Percentiles rank a stretch among this genome's conserved stretches.
These are phyloP conservation scores for Geranium brycei DNA, from an alignment of 345 rosid genomes.

Conservation along the genomic window DNA sequence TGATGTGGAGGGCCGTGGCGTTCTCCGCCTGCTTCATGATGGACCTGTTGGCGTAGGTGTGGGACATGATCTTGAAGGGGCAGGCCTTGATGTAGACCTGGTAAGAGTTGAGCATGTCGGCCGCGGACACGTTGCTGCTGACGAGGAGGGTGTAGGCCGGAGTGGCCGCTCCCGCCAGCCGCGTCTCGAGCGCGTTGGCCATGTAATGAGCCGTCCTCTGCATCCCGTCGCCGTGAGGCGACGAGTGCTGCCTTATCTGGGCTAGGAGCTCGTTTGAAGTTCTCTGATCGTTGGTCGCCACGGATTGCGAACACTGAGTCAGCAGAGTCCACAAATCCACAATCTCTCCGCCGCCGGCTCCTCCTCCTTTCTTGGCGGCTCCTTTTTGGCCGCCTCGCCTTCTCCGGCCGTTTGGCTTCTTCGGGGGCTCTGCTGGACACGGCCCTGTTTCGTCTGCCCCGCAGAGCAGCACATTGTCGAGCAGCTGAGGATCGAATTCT, in stretches of 20 bases:
- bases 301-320: background rate
- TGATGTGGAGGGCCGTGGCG: constrained; percentile 50
- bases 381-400: constrained; percentile 3
- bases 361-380: constrained; percentile 16
- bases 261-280: background rate
- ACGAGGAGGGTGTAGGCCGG: constrained; percentile 5
- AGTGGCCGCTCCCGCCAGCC: background rate
- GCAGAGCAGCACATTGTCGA: constrained; percentile 31
- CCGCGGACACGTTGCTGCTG: constrained; percentile 25
- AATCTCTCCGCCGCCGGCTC: constrained; percentile 18
- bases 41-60: constrained; percentile 30
- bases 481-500: constrained; percentile 24
- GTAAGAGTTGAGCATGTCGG: constrained; percentile 44
- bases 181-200: background rate
- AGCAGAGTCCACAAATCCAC: constrained; percentile 28
- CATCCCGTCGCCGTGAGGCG: background rate
- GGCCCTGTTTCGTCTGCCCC: constrained; percentile 8
- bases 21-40: constrained; percentile 33
- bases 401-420: background rate
- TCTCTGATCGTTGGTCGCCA: background rate
- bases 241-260: background rate
- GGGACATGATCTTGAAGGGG: constrained; percentile 42
- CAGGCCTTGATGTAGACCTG: constrained; percentile 34
- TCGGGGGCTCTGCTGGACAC: too few species aligned
- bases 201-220: background rate